Base-by-base conservation (phyloP, 2,329 filamentous ascomycete species). In the Pseudopithomyces maydicus region DNA sequence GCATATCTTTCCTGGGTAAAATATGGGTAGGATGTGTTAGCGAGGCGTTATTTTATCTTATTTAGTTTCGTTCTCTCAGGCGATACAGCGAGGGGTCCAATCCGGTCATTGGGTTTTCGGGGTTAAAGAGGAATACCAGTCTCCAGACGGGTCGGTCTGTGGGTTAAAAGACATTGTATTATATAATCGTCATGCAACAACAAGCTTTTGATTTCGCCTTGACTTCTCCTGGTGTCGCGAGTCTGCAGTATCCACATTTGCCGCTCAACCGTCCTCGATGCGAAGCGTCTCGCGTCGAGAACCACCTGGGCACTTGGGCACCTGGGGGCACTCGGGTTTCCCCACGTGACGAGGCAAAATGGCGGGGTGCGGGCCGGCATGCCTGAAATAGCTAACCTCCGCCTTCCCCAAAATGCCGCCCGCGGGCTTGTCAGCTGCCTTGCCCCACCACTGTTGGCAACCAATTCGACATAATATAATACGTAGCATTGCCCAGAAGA, bases 401-500 rank as follows among this genome's bases (percentile, higher is more conserved):
- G 35, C 35, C n/a, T 49, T 32, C 20, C 39, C 43, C 44, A 53
- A 48, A 48, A 23, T 48, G 42, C 52, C 39, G 22, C 49, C 55
- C 48, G 48, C 54, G 35, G n/a, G 17, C 38, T 33, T 39, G 47
- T 29, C 47, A 33, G 43, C 15, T 26, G 43, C 19, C 4, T 29
- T 41, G 47, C 46, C 52, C 35, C 38, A 48, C 38, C 38, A 48
- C 15, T 23, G 19, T 23, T 38, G 45, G 23, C 44, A 55, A 38
- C 33, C 43, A 47, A 52, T 43, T 53, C 61, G 53, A 60, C 66
- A 63, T 62, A 59, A 66, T 68, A 58, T 66, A 64, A 66, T 54
- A 56, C 56, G 44, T 50, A 57, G 35, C 33, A 46, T 42, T 41
- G 20, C 54, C 42, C 44, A 38, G 8, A 61, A 41, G 56, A 69